These are phyloP conservation scores for Amanita pallidorosea DNA, from an alignment of 768 basidiomycete genomes.

Conservation along the genomic window DNA sequence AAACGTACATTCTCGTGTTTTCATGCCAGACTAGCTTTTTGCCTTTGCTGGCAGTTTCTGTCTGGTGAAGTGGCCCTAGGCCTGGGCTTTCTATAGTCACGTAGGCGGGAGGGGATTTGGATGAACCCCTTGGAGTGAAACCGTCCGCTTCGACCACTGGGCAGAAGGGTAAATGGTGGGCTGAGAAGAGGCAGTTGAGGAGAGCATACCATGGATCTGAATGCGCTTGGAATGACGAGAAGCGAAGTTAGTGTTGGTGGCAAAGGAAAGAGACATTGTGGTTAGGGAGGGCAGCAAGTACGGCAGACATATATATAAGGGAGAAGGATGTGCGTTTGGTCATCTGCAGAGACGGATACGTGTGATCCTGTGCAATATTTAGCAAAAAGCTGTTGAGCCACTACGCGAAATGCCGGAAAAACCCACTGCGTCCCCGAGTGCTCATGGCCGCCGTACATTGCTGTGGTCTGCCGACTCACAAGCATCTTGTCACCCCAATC, in stretches of 20 bases:
- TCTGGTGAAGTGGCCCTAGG: conserved; percentile 2
- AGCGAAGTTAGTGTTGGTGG: not conserved
- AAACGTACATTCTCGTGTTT: conserved; percentile 3
- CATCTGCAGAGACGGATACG: not conserved
- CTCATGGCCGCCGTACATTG: not conserved
- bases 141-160: conserved; percentile 5
- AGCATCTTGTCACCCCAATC: not conserved
- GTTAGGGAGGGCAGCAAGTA: too few relatives aligned
- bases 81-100: conserved; percentile 5
- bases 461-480: not conserved
- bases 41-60: not conserved
- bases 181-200: not conserved
- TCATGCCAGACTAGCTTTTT: conserved; percentile 3
- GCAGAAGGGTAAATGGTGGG: not conserved
- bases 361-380: conserved; percentile 1
- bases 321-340: not conserved
- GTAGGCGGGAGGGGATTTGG: not conserved
- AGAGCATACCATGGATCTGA: conserved; percentile 4
- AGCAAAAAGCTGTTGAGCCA: conserved; percentile 4
- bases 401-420: not conserved
- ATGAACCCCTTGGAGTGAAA: not conserved
- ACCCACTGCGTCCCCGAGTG: not conserved
- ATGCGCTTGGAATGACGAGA: not conserved
- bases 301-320: not conserved
- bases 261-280: not conserved